phyloP scores from a whole-genome alignment of 352 stramenopile genomes.

The Phytopythium delawarense region DNA sequence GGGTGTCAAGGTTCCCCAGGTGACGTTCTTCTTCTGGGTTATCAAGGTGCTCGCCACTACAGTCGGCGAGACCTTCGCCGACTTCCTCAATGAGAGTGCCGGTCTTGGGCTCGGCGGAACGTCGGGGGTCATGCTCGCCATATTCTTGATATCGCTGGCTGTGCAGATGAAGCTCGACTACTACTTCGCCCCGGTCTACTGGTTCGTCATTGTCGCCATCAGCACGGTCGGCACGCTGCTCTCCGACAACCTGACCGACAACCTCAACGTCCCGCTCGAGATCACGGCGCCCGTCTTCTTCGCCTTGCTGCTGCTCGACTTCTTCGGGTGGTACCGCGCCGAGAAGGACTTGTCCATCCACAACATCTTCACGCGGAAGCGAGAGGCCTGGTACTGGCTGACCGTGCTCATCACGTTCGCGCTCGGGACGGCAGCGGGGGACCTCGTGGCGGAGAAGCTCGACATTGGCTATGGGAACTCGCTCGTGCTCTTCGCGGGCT shows the following conservation, averaged over 20 bases:
- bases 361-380: constrained; percentile 14
- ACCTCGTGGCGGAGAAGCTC: constrained; percentile 22
- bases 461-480: constrained; percentile 23
- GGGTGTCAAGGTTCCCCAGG: constrained; percentile 16
- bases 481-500: constrained; percentile 18
- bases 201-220: constrained; percentile 25
- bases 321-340: constrained; percentile 12
- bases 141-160: constrained; percentile 11
- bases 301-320: constrained; percentile 12
- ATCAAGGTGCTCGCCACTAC: constrained; percentile 25
- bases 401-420: constrained; percentile 21
- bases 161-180: constrained; percentile 13
- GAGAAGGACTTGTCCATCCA: constrained; percentile 17
- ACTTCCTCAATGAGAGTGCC: constrained; percentile 18
- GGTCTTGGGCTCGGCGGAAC: constrained; percentile 15
- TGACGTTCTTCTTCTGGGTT: constrained; percentile 20
- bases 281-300: constrained; percentile 18
- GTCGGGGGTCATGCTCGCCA: constrained; percentile 14
- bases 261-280: constrained; percentile 13
- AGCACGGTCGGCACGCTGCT: constrained; percentile 20
- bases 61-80: constrained; percentile 21
- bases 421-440: constrained; percentile 15
- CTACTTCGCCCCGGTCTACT: constrained; percentile 19
- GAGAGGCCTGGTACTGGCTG: constrained; percentile 22
- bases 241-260: constrained; percentile 22